A percentile compares a stretch with the other conserved stretches of the same genome.
Evolutionary conservation across 148 eudicot genomes (phyloP).

Genomic region (Arbutus unedo): DNA sequence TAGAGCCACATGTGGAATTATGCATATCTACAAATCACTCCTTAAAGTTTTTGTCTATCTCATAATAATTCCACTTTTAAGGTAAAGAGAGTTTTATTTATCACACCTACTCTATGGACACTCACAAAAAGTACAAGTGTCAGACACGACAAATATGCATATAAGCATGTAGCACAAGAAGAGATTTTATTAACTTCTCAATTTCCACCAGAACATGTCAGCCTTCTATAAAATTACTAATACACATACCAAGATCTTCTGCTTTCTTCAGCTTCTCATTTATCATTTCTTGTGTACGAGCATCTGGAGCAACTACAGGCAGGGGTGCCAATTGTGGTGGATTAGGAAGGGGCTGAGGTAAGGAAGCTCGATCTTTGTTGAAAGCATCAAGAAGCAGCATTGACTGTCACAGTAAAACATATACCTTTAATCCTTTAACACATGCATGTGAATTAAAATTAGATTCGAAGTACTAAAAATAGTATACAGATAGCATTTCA

Average conservation of each 20-base stretch:
- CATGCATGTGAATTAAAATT: background rate
- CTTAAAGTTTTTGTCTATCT: background rate
- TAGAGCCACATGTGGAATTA: background rate
- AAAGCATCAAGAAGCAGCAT: constrained; percentile 91
- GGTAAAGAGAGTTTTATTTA: background rate
- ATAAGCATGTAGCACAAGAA: background rate
- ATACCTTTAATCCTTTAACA: background rate
- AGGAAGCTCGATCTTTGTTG: constrained; percentile 91
- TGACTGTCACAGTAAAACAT: constrained; percentile 45
- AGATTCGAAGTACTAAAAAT: background rate
- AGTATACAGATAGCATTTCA: background rate
- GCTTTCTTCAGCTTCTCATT: constrained; percentile 98
- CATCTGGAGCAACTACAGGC: constrained; percentile 73
- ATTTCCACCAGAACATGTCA: background rate
- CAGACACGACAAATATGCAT: background rate
- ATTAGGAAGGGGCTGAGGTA: constrained; percentile 83
- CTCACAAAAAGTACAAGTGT: background rate
- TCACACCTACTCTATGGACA: background rate
- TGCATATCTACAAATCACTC: background rate
- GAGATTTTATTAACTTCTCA: background rate
- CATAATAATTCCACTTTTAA: background rate
- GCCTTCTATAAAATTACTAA: constrained; percentile 2
- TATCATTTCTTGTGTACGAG: constrained; percentile 91
- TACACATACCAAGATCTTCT: constrained; percentile 75
- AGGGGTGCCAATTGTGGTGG: constrained; percentile 67